A percentile compares a stretch with the other conserved stretches of the same genome.
Conservation (phyloP, 805 yeast species). For the Sungouiella thailandica region DNA sequence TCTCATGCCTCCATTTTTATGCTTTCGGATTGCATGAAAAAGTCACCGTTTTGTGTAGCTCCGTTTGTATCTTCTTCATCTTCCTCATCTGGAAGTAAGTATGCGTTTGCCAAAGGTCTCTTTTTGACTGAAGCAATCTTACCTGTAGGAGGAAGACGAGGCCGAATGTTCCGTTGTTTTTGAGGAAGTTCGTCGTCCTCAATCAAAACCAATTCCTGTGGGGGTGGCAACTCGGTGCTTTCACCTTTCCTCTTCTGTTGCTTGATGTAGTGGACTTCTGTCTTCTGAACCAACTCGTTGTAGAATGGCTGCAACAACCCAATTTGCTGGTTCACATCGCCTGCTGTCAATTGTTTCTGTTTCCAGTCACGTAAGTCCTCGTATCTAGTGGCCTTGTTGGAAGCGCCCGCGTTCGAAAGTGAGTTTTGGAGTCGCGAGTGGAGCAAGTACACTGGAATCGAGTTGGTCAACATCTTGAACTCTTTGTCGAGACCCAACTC, state of each 20-base stretch:
- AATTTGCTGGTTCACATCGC: conserved; percentile 48
- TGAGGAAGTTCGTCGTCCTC: conserved; percentile 86
- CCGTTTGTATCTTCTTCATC: conserved; percentile 7
- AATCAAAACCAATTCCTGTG: conserved; percentile 33
- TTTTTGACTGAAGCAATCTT: conserved; percentile 70
- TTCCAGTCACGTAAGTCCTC: conserved; percentile 60
- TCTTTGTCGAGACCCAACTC: conserved; percentile 93
- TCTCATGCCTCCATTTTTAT: too few species aligned
- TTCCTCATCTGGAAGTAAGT: conserved; percentile 27
- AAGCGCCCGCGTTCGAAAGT: conserved; percentile 38
- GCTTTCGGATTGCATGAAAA: too few species aligned
- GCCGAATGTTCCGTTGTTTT: conserved; percentile 66
- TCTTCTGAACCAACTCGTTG: conserved; percentile 34
- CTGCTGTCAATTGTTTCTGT: conserved; percentile 48
- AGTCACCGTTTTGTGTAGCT: neutral
- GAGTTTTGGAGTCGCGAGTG: conserved; percentile 69
- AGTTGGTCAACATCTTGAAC: conserved; percentile 73
- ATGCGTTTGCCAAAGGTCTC: conserved; percentile 26
- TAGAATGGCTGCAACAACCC: conserved; percentile 56
- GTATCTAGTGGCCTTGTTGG: conserved; percentile 49
- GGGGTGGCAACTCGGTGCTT: conserved; percentile 37
- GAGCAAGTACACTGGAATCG: conserved; percentile 84
- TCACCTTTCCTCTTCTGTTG: conserved; percentile 38
- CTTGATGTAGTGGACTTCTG: conserved; percentile 38
- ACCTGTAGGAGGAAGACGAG: conserved; percentile 89